Conservation (phyloP, 1,284 basidiomycete species). For the Cryptococcus sp. region DNA sequence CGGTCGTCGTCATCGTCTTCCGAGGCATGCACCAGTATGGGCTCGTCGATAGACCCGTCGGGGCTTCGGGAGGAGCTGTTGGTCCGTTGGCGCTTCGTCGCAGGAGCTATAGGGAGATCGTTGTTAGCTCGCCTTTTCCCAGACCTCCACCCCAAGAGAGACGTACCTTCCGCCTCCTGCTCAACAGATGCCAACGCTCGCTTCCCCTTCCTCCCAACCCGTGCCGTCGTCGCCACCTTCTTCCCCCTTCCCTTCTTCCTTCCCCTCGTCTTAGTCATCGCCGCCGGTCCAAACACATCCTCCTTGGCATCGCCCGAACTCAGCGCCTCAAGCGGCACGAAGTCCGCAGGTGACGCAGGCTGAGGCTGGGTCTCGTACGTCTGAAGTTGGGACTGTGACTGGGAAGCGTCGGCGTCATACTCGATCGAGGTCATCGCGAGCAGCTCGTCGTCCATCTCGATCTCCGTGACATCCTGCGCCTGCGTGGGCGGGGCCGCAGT, state of each 20-base stretch:
- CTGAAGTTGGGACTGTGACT: conserved; percentile 10
- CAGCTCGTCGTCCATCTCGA: not conserved
- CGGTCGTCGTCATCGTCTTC: too few species aligned
- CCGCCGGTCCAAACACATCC: conserved; percentile 38
- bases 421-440: conserved; percentile 3
- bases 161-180: not conserved
- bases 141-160: too few species aligned
- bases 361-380: not conserved
- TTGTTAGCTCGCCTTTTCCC: too few species aligned
- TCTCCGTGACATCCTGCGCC: not conserved
- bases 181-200: not conserved
- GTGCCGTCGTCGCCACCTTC: not conserved
- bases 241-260: conserved; percentile 1
- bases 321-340: conserved; percentile 4
- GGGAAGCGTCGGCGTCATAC: conserved; percentile 41
- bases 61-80: not conserved
- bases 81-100: not conserved
- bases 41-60: too few species aligned
- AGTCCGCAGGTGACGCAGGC: conserved; percentile 3
- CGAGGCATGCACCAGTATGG: too few species aligned
- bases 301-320: conserved; percentile 4
- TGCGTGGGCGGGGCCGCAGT: not conserved
- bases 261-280: not conserved
- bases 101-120: too few species aligned
- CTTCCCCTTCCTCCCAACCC: not conserved